Evolutionary conservation across 2,329 filamentous ascomycete genomes (phyloP), one percentile per base, ranked within the genome.

Genomic region (Fusarium goolgardi): DNA sequence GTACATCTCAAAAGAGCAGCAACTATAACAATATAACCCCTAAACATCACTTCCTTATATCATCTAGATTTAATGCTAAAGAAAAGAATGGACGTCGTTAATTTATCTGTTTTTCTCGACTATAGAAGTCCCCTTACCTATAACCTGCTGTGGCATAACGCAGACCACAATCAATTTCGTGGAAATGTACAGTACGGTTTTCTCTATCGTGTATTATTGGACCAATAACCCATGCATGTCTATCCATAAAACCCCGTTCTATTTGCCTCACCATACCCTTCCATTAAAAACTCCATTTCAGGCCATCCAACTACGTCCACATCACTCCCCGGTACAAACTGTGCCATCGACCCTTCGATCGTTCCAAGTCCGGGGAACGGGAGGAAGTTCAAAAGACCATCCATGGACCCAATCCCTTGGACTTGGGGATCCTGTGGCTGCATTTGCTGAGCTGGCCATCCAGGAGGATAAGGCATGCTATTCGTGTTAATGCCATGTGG

Each of bases 251-350:
- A 62, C 12, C 47, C 43, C 0, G 43, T 34, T 23, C 55, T 60
- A 1, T 29, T 37, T 23, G 67, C 46, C 1, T 63, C 68, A 5
- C 69, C 62, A 43, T 61, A 71, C 1, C 63, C 65, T 15, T 57
- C 69, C 65, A 71, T 59, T 12, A 71, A 35, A 32, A 71, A 29
- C 29, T 71, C 69, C 69, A 71, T 71, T 23, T 70, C 69, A 20
- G 70, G 50, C 69, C 69, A 71, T n/a, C 70, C 69, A n/a, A 67
- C 51, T 50, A 71, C 55, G 8, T 63, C 45, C 53, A 70, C 53
- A 27, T 69, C 67, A 11, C 13, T 40, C 3, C 52, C 60, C 1
- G 63, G 52, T n/a, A 69, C 45, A 9, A 71, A 63, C 53, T 69
- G 67, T 0, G 67, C 39, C 50, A 65, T 34, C 3, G 67, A 52